These are phyloP conservation scores for Stenocarpella maydis DNA, from an alignment of 2,329 filamentous ascomycete species.

Conservation along the genomic window DNA sequence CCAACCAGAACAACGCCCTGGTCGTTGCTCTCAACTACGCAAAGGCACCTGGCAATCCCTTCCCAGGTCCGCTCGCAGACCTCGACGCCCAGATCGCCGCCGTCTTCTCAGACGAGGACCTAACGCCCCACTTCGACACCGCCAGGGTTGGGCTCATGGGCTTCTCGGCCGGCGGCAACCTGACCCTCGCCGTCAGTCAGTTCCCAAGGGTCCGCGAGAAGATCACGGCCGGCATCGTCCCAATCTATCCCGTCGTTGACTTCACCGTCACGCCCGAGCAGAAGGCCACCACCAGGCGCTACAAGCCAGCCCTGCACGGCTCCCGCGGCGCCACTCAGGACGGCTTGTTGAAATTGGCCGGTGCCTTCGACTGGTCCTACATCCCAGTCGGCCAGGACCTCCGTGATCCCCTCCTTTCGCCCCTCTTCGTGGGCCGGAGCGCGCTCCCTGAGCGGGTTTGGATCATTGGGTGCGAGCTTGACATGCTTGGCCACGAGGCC, in stretches of 20 bases:
- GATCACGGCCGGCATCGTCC: slow-evolving; percentile 47
- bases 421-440: slow-evolving; percentile 44
- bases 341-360: slow-evolving; percentile 40
- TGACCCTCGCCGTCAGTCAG: slow-evolving; percentile 53
- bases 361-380: slow-evolving; percentile 53
- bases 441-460: slow-evolving; percentile 52
- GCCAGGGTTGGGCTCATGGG: slow-evolving; percentile 53
- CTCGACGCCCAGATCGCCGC: slow-evolving; percentile 52
- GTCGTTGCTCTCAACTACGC: slow-evolving; percentile 60
- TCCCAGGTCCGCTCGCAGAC: slow-evolving; percentile 55
- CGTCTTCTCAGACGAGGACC: slow-evolving; percentile 51
- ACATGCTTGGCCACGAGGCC: slow-evolving; percentile 54
- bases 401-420: slow-evolving; percentile 52
- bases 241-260: slow-evolving; percentile 56
- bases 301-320: slow-evolving; percentile 46
- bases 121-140: slow-evolving; percentile 52
- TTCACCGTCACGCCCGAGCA: slow-evolving; percentile 43
- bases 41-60: slow-evolving; percentile 54
- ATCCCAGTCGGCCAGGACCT: slow-evolving; percentile 45
- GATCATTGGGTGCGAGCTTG: slow-evolving; percentile 54
- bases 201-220: slow-evolving; percentile 46
- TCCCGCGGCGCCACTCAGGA: slow-evolving; percentile 42
- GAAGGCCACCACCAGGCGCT: slow-evolving; percentile 46
- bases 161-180: slow-evolving; percentile 61
- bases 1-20: slow-evolving; percentile 49